Evolutionary conservation across 2,329 filamentous ascomycete species (phyloP).

Genomic region (Stagonosporopsis rhizophila): DNA sequence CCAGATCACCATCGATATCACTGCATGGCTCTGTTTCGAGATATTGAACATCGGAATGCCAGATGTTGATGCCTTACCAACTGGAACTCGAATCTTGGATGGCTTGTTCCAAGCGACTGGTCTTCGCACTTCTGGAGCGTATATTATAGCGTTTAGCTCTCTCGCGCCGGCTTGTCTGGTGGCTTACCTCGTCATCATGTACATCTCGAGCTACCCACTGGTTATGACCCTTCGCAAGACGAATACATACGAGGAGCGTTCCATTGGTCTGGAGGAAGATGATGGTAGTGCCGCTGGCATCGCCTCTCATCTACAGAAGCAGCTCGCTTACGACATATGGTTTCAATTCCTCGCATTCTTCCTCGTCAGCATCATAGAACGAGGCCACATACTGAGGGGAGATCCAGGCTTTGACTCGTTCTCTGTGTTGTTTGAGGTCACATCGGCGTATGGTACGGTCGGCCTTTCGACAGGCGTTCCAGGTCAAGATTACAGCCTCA

Average conservation of each 20-base stretch:
- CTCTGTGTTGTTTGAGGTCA: constrained; percentile 61
- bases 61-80: constrained; percentile 60
- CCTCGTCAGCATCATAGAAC: constrained; percentile 67
- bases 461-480: constrained; percentile 66
- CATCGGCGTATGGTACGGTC: constrained; percentile 67
- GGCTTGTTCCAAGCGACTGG: constrained; percentile 69
- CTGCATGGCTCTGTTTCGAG: constrained; percentile 72
- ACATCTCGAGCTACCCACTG: constrained; percentile 69
- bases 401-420: constrained; percentile 41
- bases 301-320: constrained; percentile 64
- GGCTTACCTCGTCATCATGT: constrained; percentile 70
- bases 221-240: constrained; percentile 71
- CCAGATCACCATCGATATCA: constrained; percentile 65
- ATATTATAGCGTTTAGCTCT: constrained; percentile 66
- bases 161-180: constrained; percentile 65
- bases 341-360: constrained; percentile 68
- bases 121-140: constrained; percentile 71
- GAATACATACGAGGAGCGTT: constrained; percentile 75
- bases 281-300: constrained; percentile 26
- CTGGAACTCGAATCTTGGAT: constrained; percentile 64
- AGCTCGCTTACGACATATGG: constrained; percentile 73
- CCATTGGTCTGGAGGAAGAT: constrained; percentile 64
- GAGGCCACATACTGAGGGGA: constrained; percentile 57
- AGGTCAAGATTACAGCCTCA: constrained; percentile 62
- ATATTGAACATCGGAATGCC: constrained; percentile 69